Evolutionary conservation across 2,329 filamentous ascomycete genomes (phyloP), one percentile per base, ranked within the genome.

Genomic region (Aspergillus novofumigatus): DNA sequence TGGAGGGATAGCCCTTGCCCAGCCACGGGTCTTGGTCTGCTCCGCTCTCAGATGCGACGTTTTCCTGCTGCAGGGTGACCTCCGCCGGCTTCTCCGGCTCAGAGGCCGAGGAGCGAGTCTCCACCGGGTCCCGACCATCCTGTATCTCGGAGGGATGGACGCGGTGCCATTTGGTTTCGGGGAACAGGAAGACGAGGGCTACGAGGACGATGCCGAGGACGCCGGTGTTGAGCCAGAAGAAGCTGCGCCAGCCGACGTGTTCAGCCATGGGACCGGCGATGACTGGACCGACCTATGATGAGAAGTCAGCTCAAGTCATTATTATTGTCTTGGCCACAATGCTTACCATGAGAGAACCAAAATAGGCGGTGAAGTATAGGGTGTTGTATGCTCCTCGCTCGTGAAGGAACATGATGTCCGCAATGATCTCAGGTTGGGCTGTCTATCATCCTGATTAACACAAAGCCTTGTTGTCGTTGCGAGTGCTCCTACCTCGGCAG

Each of bases 181-280:
- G 86, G 63, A 87, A 87, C 64, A 83, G 74, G 65, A 86, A 83
- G 28, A 86, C 67, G 35, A 81, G 76, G 65, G 83, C 74, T 4
- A 85, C 29, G 23, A 82, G 70, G 0, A 79, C 78, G 3, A 82
- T 64, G 1, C 73, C 80, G 2, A 85, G 70, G 1, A 87, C 52
- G 1, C 68, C 85, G 2, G 83, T 81, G 60, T 87, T 86, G 60
- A 88, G 75, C 85, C 85, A 88, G 82, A 84, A 88, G 68, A 88
- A 88, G 64, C 75, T 84, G 26, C 83, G 75, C 81, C 83, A 86
- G 50, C 84, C 84, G 3, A 81, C 67, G 38, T 82, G 78, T 47
- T 81, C 73, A 1, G 83, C 79, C 84, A 88, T 88, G 0, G 81
- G 72, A 1, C 86, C 86, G 1, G 83, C 76, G 50, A 86, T 77